Conservation (phyloP, 306 rosid genomes). For the Pterocarpus macrocarpus region DNA sequence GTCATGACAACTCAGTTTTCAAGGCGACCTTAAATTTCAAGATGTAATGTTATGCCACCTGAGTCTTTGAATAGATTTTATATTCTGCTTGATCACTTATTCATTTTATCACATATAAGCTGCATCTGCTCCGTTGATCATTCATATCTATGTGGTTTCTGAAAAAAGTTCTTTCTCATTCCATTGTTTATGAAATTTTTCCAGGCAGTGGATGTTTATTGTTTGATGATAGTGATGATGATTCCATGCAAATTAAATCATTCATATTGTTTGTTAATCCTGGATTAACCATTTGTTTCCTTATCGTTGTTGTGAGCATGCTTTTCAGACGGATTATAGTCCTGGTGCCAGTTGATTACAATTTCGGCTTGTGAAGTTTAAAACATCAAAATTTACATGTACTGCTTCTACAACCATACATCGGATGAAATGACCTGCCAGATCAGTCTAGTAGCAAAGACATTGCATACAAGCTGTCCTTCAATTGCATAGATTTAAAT, state of each 20-base stretch:
- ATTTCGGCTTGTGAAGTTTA: not conserved
- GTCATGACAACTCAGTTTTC: not conserved
- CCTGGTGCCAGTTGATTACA: constrained; percentile 4
- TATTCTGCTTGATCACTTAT: not conserved
- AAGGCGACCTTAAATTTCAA: constrained; percentile 18
- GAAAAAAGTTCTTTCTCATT: not conserved
- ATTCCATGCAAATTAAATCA: not conserved
- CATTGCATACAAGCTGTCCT: not conserved
- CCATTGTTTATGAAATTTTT: constrained; percentile 24
- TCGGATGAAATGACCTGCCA: not conserved
- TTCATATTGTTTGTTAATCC: constrained; percentile 9
- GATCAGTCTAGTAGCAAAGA: not conserved
- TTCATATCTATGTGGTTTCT: constrained; percentile 10
- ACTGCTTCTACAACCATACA: not conserved
- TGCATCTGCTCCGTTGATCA: not conserved
- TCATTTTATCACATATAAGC: not conserved
- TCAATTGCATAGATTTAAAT: constrained; percentile 15
- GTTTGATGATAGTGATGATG: constrained; percentile 12
- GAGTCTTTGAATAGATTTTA: too few relatives aligned
- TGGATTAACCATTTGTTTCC: constrained; percentile 28
- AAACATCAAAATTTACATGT: not conserved
- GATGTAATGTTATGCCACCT: not conserved
- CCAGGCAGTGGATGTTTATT: not conserved
- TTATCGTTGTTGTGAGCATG: constrained; percentile 2
- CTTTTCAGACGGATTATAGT: constrained; percentile 10